Conservation (phyloP, 2,329 filamentous ascomycete genomes). For the Neocucurbitaria cava region DNA sequence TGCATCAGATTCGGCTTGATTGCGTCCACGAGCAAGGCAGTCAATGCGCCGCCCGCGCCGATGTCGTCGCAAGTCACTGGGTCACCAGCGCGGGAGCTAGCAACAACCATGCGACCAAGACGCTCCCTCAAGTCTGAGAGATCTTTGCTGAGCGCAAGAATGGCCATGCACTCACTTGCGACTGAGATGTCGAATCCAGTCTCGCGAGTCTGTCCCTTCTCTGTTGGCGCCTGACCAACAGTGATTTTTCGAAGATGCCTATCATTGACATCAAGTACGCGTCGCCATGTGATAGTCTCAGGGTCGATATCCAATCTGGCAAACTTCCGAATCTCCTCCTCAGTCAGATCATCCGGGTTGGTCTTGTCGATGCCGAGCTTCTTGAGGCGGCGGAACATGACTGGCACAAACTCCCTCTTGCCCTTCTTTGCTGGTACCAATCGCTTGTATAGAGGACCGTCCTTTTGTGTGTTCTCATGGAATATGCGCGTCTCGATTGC, state of each 20-base stretch:
- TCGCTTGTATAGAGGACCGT: slow-evolving; percentile 83
- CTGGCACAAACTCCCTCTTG: slow-evolving; percentile 81
- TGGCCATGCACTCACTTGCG: slow-evolving; percentile 97
- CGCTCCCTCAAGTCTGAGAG: slow-evolving; percentile 90
- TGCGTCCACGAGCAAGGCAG: slow-evolving; percentile 95
- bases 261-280: slow-evolving; percentile 97
- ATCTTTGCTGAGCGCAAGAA: slow-evolving; percentile 89
- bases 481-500: slow-evolving; percentile 98
- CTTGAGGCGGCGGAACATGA: slow-evolving; percentile 92
- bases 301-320: slow-evolving; percentile 96
- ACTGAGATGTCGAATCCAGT: slow-evolving; percentile 98
- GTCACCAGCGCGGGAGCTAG: slow-evolving; percentile 82
- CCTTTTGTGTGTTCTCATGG: slow-evolving; percentile 95
- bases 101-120: slow-evolving; percentile 94
- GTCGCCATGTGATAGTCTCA: slow-evolving; percentile 95
- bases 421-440: slow-evolving; percentile 91
- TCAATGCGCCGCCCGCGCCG: slow-evolving; percentile 88
- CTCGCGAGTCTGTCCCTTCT: slow-evolving; percentile 85
- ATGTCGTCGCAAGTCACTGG: slow-evolving; percentile 96
- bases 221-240: slow-evolving; percentile 84
- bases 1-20: slow-evolving; percentile 99
- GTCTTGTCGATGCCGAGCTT: slow-evolving; percentile 97
- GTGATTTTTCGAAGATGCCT: slow-evolving; percentile 89
- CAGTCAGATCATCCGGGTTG: slow-evolving; percentile 85
- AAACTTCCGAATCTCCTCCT: slow-evolving; percentile 86